A percentile compares a stretch with the other conserved stretches of the same genome.
Conservation (phyloP, 805 yeast species). For the Ogataea pini region DNA sequence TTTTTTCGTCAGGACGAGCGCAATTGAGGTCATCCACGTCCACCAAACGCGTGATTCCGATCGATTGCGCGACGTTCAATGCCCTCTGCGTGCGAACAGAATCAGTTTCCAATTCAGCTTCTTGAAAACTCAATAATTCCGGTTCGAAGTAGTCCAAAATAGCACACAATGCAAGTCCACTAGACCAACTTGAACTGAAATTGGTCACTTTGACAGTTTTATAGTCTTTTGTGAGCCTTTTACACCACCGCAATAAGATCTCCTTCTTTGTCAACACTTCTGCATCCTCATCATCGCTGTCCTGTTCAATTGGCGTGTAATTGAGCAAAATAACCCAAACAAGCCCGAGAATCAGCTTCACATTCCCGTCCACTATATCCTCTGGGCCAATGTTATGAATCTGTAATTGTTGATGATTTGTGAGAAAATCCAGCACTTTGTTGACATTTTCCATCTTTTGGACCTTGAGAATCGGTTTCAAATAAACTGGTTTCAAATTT, state of each 20-base stretch:
- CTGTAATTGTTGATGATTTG: constrained; percentile 39
- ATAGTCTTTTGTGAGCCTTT: constrained; percentile 42
- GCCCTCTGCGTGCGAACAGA: constrained; percentile 39
- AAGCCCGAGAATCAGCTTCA: constrained; percentile 48
- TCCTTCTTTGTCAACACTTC: constrained; percentile 34
- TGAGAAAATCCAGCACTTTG: constrained; percentile 43
- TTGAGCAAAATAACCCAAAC: constrained; percentile 50
- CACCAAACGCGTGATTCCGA: constrained; percentile 53
- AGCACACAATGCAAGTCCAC: constrained; percentile 51
- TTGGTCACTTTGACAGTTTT: constrained; percentile 42
- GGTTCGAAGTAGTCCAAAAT: constrained; percentile 44
- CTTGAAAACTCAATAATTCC: constrained; percentile 38
- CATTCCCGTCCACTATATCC: constrained; percentile 49
- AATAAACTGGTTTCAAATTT: constrained; percentile 29
- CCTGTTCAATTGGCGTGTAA: constrained; percentile 32
- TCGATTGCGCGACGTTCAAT: constrained; percentile 43
- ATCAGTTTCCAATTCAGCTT: constrained; percentile 31
- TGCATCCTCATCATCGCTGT: constrained; percentile 11
- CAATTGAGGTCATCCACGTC: constrained; percentile 55
- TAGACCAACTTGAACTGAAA: constrained; percentile 57
- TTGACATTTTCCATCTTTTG: constrained; percentile 51
- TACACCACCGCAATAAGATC: constrained; percentile 55
- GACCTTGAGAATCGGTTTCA: constrained; percentile 42
- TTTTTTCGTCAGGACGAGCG: constrained; percentile 57
- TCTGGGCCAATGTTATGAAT: constrained; percentile 49